Percentiles rank a stretch among this genome's conserved stretches.
These are phyloP conservation scores for Zygosaccharomyces rouxii DNA, from an alignment of 805 yeast species.

Conservation along the genomic window DNA sequence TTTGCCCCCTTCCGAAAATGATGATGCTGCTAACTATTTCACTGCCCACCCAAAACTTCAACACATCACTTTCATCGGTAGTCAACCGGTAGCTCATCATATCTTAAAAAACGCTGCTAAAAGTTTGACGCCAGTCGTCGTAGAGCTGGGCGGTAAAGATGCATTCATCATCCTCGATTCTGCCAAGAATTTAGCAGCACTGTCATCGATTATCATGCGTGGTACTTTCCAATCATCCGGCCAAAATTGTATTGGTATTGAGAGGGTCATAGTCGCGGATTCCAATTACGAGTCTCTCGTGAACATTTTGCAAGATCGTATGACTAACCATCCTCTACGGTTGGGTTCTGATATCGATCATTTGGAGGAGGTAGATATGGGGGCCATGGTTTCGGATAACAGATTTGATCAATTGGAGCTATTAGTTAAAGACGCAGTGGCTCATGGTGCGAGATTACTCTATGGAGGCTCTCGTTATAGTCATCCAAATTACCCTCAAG, in stretches of 20 bases:
- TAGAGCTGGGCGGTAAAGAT: slow-evolving; percentile 96
- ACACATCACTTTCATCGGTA: slow-evolving; percentile 93
- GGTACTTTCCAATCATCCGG: slow-evolving; percentile 98
- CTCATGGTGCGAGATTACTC: slow-evolving; percentile 72
- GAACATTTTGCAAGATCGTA: slow-evolving; percentile 50
- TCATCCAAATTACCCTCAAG: slow-evolving; percentile 94
- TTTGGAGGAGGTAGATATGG: slow-evolving; percentile 87
- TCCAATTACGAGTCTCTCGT: slow-evolving; percentile 61
- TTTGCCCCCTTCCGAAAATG: slow-evolving; percentile 55
- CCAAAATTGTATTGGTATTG: slow-evolving; percentile 97
- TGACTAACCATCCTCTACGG: slow-evolving; percentile 49
- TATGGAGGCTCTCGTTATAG: slow-evolving; percentile 75
- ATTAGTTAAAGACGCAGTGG: slow-evolving; percentile 68
- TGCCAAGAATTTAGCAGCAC: slow-evolving; percentile 48
- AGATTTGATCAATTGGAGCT: slow-evolving; percentile 66
- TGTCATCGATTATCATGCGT: slow-evolving; percentile 81
- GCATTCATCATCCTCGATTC: slow-evolving; percentile 85
- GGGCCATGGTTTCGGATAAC: slow-evolving; percentile 83
- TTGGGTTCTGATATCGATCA: slow-evolving; percentile 92
- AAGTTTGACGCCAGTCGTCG: slow-evolving; percentile 89
- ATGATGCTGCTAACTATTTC: slow-evolving; percentile 64
- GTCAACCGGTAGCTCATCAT: slow-evolving; percentile 88
- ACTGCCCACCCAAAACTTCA: slow-evolving; percentile 77
- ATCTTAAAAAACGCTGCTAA: slow-evolving; percentile 80
- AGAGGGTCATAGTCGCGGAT: slow-evolving; percentile 81